phyloP scores from a whole-genome alignment of 805 yeast species.

The Candida taoyuanica region DNA sequence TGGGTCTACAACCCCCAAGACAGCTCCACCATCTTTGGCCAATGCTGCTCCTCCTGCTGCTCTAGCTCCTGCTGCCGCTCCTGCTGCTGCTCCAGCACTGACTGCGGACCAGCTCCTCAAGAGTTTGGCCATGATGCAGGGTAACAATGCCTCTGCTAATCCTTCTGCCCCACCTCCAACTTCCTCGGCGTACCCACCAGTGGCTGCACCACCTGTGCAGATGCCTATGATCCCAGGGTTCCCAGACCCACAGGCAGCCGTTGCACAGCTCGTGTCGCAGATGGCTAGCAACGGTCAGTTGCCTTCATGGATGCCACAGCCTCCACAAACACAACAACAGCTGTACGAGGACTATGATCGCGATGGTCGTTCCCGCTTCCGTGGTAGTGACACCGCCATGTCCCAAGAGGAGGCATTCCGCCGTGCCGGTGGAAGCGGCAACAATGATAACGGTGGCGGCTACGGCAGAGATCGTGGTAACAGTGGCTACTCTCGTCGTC shows the following conservation, averaged over 20 bases:
- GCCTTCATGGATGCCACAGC: constrained; percentile 22
- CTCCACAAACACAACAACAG: constrained; percentile 13
- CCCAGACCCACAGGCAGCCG: constrained; percentile 37
- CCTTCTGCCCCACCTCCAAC: constrained; percentile 8
- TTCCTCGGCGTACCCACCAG: constrained; percentile 7
- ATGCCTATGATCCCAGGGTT: constrained; percentile 12
- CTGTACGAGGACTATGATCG: not conserved
- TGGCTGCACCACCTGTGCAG: constrained; percentile 25
- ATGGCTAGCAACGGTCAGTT: constrained; percentile 23
- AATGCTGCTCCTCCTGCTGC: constrained; percentile 24
- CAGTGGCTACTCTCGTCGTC: constrained; percentile 20
- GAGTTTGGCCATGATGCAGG: constrained; percentile 54
- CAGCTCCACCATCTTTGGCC: constrained; percentile 25
- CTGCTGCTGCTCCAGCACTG: constrained; percentile 29
- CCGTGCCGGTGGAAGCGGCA: constrained; percentile 20
- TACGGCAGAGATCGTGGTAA: constrained; percentile 14
- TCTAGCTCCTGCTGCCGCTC: constrained; percentile 31
- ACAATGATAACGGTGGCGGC: constrained; percentile 19
- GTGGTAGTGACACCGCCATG: constrained; percentile 9
- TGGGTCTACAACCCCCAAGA: constrained; percentile 64
- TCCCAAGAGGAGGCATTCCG: constrained; percentile 27
- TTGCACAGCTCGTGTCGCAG: constrained; percentile 32
- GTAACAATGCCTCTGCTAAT: constrained; percentile 2
- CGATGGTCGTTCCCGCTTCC: constrained; percentile 5
- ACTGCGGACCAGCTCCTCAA: constrained; percentile 63